Evolutionary conservation across 2,329 filamentous ascomycete species (phyloP).

Genomic region (Pseudopyricularia cyperi): DNA sequence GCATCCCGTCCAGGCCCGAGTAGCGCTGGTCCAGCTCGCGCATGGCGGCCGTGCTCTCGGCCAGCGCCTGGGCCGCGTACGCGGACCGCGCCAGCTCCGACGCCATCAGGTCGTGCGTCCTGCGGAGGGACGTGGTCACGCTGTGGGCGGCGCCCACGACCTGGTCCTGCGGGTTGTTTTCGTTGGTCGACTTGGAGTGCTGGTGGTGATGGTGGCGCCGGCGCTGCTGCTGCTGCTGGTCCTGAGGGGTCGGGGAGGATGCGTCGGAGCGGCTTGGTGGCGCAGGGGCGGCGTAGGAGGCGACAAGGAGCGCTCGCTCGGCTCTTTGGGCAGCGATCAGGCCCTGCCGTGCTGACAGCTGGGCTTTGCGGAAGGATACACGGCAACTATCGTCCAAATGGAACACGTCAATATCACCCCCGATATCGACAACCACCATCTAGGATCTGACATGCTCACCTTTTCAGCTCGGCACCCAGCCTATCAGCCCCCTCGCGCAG

Average conservation of each 20-base stretch:
- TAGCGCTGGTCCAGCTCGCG: slow-evolving; percentile 71
- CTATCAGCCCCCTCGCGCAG: slow-evolving; percentile 54
- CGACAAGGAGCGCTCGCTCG: slow-evolving; percentile 65
- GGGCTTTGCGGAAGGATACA: slow-evolving; percentile 65
- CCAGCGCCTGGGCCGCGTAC: slow-evolving; percentile 81
- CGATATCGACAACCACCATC: slow-evolving; percentile 5
- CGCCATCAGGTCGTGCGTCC: slow-evolving; percentile 79
- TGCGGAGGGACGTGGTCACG: slow-evolving; percentile 70
- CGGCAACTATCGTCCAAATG: slow-evolving; percentile 31
- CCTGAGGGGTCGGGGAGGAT: slow-evolving; percentile 17
- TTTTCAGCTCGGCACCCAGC: slow-evolving; percentile 56
- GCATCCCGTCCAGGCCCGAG: slow-evolving; percentile 61
- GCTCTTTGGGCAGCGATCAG: slow-evolving; percentile 60
- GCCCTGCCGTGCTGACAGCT: slow-evolving; percentile 64
- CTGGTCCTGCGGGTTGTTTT: neutral
- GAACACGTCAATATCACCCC: neutral
- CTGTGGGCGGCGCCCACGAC: slow-evolving; percentile 60
- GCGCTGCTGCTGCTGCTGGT: slow-evolving; percentile 11
- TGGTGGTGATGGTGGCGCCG: slow-evolving; percentile 15
- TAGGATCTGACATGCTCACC: slow-evolving; percentile 28
- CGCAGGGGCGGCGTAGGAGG: slow-evolving; percentile 33
- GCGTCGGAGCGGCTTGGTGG: slow-evolving; percentile 16
- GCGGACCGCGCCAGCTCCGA: slow-evolving; percentile 73
- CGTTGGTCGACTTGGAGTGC: slow-evolving; percentile 26
- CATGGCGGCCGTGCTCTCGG: slow-evolving; percentile 74